A percentile compares a stretch with the other conserved stretches of the same genome.
These are phyloP conservation scores for Meredithiella fracta DNA, from an alignment of 2,329 filamentous ascomycete species.

Conservation along the genomic window DNA sequence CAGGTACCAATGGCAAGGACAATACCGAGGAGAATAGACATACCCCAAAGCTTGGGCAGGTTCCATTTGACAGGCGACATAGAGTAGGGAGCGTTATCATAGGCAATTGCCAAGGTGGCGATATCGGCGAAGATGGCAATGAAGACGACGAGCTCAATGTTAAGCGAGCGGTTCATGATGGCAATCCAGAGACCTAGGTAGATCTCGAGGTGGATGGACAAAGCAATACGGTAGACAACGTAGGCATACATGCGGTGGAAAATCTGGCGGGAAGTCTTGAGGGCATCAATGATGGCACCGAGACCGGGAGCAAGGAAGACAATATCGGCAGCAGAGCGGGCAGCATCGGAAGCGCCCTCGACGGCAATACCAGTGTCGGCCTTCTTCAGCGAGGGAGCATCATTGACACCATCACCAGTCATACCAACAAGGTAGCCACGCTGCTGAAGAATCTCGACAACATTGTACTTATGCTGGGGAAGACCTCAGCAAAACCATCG, in stretches of 20 bases:
- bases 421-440: slow-evolving; percentile 88
- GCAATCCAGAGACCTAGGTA: slow-evolving; percentile 87
- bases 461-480: slow-evolving; percentile 90
- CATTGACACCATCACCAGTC: slow-evolving; percentile 93
- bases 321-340: slow-evolving; percentile 80
- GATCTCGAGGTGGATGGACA: slow-evolving; percentile 81
- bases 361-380: slow-evolving; percentile 94
- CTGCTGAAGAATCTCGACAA: slow-evolving; percentile 84
- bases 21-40: slow-evolving; percentile 69
- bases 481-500: slow-evolving; percentile 87
- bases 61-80: slow-evolving; percentile 89
- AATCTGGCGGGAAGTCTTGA: slow-evolving; percentile 86
- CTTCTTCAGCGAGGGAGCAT: slow-evolving; percentile 83
- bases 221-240: slow-evolving; percentile 84
- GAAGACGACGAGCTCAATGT: slow-evolving; percentile 80
- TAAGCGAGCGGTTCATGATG: slow-evolving; percentile 67
- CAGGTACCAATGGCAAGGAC: slow-evolving; percentile 72
- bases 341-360: slow-evolving; percentile 79
- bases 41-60: slow-evolving; percentile 76
- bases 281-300: slow-evolving; percentile 78
- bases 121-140: slow-evolving; percentile 91
- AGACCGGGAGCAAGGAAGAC: slow-evolving; percentile 86
- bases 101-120: slow-evolving; percentile 79
- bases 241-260: slow-evolving; percentile 97
- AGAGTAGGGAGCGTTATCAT: slow-evolving; percentile 81